phyloP scores from a whole-genome alignment of 1,284 basidiomycete species.

The Apiotrichum gracile region DNA sequence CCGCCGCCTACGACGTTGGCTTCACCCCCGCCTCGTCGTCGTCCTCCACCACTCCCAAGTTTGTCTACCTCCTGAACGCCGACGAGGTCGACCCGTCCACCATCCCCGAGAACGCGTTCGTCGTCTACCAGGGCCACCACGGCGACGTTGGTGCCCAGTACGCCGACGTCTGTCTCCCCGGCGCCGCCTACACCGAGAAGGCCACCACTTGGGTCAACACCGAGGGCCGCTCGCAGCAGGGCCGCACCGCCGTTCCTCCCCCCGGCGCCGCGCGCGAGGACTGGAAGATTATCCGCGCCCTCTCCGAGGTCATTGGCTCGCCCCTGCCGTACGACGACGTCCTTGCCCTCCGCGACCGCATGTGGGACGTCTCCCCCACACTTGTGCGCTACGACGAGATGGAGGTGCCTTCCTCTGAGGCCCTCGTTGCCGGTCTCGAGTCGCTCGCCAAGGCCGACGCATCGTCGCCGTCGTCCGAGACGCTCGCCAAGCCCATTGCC shows the following conservation, averaged over 20 bases:
- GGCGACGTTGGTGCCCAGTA: slow-evolving; percentile 95
- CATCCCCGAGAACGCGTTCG: slow-evolving; percentile 92
- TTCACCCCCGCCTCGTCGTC: slow-evolving; percentile 80
- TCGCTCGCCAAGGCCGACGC: slow-evolving; percentile 55
- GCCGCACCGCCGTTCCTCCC: slow-evolving; percentile 86
- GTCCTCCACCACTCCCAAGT: slow-evolving; percentile 75
- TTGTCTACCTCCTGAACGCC: slow-evolving; percentile 93
- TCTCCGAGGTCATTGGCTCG: slow-evolving; percentile 78
- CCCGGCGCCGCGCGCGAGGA: slow-evolving; percentile 94
- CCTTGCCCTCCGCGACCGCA: slow-evolving; percentile 77
- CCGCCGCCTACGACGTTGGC: slow-evolving; percentile 94
- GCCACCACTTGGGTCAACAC: slow-evolving; percentile 93
- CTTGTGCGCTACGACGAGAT: slow-evolving; percentile 79
- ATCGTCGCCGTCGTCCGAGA: slow-evolving; percentile 49
- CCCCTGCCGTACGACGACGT: slow-evolving; percentile 89
- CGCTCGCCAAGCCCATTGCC: slow-evolving; percentile 72
- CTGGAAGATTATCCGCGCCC: slow-evolving; percentile 96
- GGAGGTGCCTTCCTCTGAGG: slow-evolving; percentile 69
- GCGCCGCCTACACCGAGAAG: slow-evolving; percentile 95
- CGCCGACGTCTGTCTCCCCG: slow-evolving; percentile 92
- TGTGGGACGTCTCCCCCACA: slow-evolving; percentile 95
- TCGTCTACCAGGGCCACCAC: slow-evolving; percentile 98
- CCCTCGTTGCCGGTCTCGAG: slow-evolving; percentile 66
- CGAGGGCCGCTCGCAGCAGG: slow-evolving; percentile 87
- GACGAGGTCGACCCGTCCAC: slow-evolving; percentile 85